Evolutionary conservation across 2,329 filamentous ascomycete species (phyloP), one percentile per base, ranked within the genome.

Genomic region (Epichloe bromicola): DNA sequence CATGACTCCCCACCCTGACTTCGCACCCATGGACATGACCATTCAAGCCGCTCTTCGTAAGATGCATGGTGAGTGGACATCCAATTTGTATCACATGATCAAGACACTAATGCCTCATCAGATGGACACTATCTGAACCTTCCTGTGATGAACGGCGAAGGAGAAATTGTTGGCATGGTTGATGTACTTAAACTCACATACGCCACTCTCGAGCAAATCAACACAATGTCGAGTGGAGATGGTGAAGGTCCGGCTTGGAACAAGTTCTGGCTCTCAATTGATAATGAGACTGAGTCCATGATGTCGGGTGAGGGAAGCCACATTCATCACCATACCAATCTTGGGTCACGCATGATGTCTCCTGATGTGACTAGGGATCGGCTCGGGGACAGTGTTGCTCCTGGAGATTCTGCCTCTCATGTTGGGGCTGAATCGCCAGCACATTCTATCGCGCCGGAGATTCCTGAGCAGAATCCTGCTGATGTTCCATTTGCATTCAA

Each of bases 101-200:
- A 17, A 23, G 15, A 12, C 7, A 37, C 52, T 54, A 23, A 54
- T 41, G 15, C 47, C 64, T 55, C 34, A 47, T 60, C 57, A 94
- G 91, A 98, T 73, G 93, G 93, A 14, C 93, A 98, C 69, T 98
- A 98, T 68, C 81, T 98, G 51, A 98, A 98, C 67, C 74, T 98
- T 43, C 93, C 93, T 8, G 93, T 98, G 56, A 98, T 98, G 93
- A 96, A 96, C 68, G 89, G 95, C 58, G 78, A 80, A 55, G 93
- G 91, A 57, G 93, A 98, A 69, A 98, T 98, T 63, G 93, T 98
- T 53, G 93, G 93, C 62, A 98, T 98, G 93, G 93, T 98, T 26
- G 93, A 98, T 68, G 93, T 98, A 53, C 80, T 98, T 55, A 97
- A 97, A 73, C 78, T 98, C 62, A 98, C 93, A 20, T 98, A 98